A percentile compares a stretch with the other conserved stretches of the same genome.
These are phyloP conservation scores for Wickerhamomyces queroliae DNA, from an alignment of 805 yeast genomes.

Conservation along the genomic window DNA sequence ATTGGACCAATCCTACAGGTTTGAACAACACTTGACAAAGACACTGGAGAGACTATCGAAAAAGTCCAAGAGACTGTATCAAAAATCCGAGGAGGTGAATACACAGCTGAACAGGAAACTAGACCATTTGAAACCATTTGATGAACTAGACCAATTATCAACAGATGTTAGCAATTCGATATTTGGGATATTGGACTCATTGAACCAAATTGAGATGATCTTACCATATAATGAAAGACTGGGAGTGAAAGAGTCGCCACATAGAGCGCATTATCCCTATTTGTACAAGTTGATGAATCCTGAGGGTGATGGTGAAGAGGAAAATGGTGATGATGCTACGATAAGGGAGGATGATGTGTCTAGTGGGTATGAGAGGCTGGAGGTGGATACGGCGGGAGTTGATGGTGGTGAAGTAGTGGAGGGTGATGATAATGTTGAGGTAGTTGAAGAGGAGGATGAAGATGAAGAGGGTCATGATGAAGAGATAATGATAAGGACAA, in stretches of 20 bases:
- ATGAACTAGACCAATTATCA: constrained; percentile 2
- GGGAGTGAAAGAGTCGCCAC: constrained; percentile 29
- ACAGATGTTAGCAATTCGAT: constrained; percentile 6
- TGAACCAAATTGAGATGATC: constrained; percentile 28
- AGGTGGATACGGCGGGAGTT: constrained; percentile 1
- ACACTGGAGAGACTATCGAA: constrained; percentile 1
- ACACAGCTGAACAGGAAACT: constrained; percentile 8
- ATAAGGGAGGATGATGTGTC: constrained; percentile 13
- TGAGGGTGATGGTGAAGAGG: not conserved
- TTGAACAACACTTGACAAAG: constrained; percentile 2
- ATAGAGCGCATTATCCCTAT: constrained; percentile 37
- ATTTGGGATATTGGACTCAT: constrained; percentile 13
- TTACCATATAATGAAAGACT: constrained; percentile 32
- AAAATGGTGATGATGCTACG: not conserved
- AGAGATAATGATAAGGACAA: not conserved
- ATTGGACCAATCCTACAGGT: constrained; percentile 1
- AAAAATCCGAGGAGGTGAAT: constrained; percentile 5
- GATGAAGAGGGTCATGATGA: constrained; percentile 3
- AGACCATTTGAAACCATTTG: constrained; percentile 5
- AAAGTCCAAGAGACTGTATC: constrained; percentile 1
- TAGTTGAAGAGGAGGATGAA: not conserved
- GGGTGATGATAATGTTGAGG: not conserved
- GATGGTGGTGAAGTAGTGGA: constrained; percentile 3
- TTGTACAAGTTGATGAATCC: constrained; percentile 26
- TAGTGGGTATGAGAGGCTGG: constrained; percentile 3